Base-by-base conservation (phyloP, 345 rosid genomes). In the Lagerstroemia speciosa region DNA sequence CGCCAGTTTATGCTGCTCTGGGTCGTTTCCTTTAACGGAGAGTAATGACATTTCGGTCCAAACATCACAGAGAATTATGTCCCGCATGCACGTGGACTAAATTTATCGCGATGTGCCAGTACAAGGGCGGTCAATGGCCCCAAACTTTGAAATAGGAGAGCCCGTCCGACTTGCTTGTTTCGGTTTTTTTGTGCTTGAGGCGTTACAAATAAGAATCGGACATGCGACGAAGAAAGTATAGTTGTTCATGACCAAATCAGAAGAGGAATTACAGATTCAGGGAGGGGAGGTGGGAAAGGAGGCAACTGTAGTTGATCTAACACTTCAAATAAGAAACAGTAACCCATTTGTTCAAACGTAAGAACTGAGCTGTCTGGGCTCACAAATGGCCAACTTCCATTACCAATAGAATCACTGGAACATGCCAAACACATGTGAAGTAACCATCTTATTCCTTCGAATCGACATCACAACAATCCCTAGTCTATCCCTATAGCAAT, bases 321-420 rank as follows among this genome's bases (percentile, higher is more conserved):
- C 60, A 53, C 30, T n/a, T 53, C 60, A 53, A 7, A 24, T 45
- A 53, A 24, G 29, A 53, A 53, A 53, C 29, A 53, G 29, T 53
- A 4, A 34, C 34, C 63, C 16, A 10, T 58, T 10, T 58, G 63
- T 58, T 58, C 33, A 27, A 27, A 58, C 34, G 60, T 58, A 58
- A 58, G 34, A 58, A 30, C 63, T 58, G 63, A 30, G 63, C 63
- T 58, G 34, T 58, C 63, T 27, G 31, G 11, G 63, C 63, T 27
- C 63, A 27, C 20, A 58, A 27, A 53, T n/a, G 27, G 60, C 29
- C 60, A 53, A 22, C n/a, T 8, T 53, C 60, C 30, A 58, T 58
- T 58, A 58, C 63, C 33, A 58, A 58, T 58, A 58, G 29, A 33
- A 30, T 30, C 34, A 58, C 20, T 10, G 33, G 63, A 58, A 58